Evolutionary conservation across 2,329 filamentous ascomycete species (phyloP), one percentile per base, ranked within the genome.

Genomic region (Herpotrichia juniperi): DNA sequence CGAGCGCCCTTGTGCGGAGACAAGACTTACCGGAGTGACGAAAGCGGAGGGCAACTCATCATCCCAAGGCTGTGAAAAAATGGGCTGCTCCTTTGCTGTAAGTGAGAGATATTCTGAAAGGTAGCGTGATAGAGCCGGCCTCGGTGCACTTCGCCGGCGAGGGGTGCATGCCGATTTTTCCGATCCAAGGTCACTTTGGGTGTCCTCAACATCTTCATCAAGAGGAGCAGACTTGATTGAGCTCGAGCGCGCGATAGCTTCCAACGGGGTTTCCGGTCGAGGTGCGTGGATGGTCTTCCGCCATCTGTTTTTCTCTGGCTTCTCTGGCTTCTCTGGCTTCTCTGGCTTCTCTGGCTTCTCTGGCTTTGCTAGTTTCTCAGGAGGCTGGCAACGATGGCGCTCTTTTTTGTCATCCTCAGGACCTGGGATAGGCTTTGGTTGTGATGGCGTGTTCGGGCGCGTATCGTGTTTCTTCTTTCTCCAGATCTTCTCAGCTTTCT

Each of bases 61-160:
- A 46, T 48, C 46, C 71, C 71, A 74, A 3, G 66, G 66, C 24
- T 65, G 59, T 14, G 57, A 50, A 45, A 70, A 68, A 0, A 65
- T 62, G 4, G 60, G 44, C 1, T 44, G 57, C 39, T 46, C 60
- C 40, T 54, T 68, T 46, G 53, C 58, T 28, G 62, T 68, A 52
- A 67, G 48, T 26, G 53, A 48, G 31, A 54, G 46, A 32, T 73
- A 71, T 10, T 69, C 61, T 5, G 73, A 73, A 12, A 77, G 72
- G 61, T 77, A 77, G 3, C 70, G 70, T 16, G 67, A 63, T 16
- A 76, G 57, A 47, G 75, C 77, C 5, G 76, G 75, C 50, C 67
- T 74, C n/a, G 73, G 55, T 9, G 59, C 56, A 46, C 59, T 64
- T 40, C 68, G 53, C 42, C 57, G 63, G 24, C 57, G 74, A 12